Conservation (phyloP, 139 green algal genomes). For the Closterium sp. region DNA sequence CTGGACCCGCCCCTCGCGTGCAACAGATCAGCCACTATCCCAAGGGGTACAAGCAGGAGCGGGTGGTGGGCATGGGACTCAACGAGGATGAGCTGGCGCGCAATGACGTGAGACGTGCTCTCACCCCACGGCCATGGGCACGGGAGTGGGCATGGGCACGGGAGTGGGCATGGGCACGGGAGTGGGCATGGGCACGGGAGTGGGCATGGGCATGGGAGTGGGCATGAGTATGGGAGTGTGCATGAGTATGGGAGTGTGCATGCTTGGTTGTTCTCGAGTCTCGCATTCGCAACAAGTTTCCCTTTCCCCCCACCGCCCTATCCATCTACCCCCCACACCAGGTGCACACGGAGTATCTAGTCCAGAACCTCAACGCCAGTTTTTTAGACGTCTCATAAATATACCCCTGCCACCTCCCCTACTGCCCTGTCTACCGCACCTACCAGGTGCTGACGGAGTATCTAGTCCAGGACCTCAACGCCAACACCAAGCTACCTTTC, state of each 20-base stretch:
- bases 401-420: too few species aligned
- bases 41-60: conserved; percentile 69
- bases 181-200: too few species aligned
- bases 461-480: conserved; percentile 73
- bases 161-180: too few species aligned
- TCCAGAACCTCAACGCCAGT: background rate
- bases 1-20: too few species aligned
- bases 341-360: background rate
- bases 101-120: conserved; percentile 59
- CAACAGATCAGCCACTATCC: conserved; percentile 73
- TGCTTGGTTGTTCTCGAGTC: too few species aligned
- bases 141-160: too few species aligned
- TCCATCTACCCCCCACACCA: too few species aligned
- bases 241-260: background rate
- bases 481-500: conserved; percentile 73
- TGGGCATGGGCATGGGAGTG: too few species aligned
- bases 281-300: too few species aligned
- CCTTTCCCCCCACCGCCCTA: too few species aligned
- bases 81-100: conserved; percentile 74
- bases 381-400: background rate
- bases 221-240: too few species aligned
- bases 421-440: too few species aligned
- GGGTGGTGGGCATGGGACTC: conserved; percentile 77
- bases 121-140: background rate
- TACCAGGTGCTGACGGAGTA: conserved; percentile 52